phyloP scores from a whole-genome alignment of 169 alveolate genomes.

The Amoebophrya sp. region DNA sequence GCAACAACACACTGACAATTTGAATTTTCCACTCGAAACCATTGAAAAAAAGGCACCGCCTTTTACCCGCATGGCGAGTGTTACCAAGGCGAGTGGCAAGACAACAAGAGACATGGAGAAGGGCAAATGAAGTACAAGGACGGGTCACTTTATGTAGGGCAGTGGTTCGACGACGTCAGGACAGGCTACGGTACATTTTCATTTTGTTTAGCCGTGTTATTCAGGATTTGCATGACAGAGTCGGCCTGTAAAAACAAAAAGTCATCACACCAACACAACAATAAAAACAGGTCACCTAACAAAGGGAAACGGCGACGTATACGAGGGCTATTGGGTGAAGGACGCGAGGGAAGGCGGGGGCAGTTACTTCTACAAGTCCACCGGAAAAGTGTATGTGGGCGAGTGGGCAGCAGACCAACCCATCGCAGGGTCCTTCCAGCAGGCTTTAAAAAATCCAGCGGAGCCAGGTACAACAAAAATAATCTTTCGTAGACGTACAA shows the following conservation, averaged over 20 bases:
- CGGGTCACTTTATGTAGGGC: not conserved
- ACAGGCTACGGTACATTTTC: not conserved
- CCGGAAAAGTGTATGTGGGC: not conserved
- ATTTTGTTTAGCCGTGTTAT: too few relatives aligned
- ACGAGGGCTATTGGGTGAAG: not conserved
- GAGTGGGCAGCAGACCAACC: constrained; percentile 1
- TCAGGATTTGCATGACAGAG: too few relatives aligned
- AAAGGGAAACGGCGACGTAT: not conserved
- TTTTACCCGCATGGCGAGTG: not conserved
- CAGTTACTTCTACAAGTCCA: not conserved
- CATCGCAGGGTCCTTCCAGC: not conserved
- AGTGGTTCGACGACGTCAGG: not conserved
- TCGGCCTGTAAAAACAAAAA: too few relatives aligned
- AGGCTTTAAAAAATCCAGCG: not conserved
- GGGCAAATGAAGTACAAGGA: not conserved
- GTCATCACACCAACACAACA: too few relatives aligned
- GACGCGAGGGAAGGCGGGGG: not conserved
- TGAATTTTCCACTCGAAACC: too few relatives aligned
- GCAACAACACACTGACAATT: too few relatives aligned
- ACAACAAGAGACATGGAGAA: not conserved
- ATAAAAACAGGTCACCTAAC: not conserved
- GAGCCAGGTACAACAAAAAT: not conserved
- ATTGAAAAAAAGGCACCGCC: constrained; percentile 17
- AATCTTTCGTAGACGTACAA: not conserved
- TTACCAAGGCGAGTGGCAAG: not conserved